These are phyloP conservation scores for Entophlyctis luteolus DNA, from an alignment of 192 early-diverging fungal genomes.

Conservation along the genomic window DNA sequence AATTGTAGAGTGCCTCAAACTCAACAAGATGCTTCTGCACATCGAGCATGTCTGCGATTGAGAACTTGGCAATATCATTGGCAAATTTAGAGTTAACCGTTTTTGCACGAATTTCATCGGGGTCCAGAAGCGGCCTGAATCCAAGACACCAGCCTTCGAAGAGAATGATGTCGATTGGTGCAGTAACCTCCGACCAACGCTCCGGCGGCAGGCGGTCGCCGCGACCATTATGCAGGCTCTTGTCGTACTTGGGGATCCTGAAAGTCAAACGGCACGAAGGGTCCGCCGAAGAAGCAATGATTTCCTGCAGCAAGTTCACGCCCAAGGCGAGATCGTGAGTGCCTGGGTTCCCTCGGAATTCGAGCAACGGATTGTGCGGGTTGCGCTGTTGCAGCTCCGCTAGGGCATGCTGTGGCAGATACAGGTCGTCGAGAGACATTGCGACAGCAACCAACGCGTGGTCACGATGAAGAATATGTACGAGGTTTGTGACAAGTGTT, in stretches of 20 bases:
- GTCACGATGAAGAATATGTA: neutral
- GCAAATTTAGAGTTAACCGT: neutral
- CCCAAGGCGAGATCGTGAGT: constrained; percentile 81
- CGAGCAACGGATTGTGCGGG: constrained; percentile 66
- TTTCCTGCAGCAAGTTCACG: constrained; percentile 41
- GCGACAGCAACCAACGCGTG: constrained; percentile 7
- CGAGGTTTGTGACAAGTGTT: constrained; percentile 19
- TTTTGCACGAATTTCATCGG: neutral
- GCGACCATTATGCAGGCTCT: constrained; percentile 66
- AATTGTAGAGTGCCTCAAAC: constrained; percentile 42
- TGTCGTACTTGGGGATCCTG: constrained; percentile 75
- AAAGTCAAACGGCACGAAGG: constrained; percentile 20
- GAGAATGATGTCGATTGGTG: constrained; percentile 73
- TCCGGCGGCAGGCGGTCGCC: constrained; percentile 68
- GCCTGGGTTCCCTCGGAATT: constrained; percentile 82
- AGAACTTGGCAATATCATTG: constrained; percentile 17
- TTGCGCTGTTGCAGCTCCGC: constrained; percentile 35
- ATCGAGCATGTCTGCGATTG: constrained; percentile 34
- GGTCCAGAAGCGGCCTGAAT: constrained; percentile 44
- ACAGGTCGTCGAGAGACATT: constrained; percentile 73
- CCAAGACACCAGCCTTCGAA: constrained; percentile 94
- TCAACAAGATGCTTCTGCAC: neutral
- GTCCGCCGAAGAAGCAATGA: neutral
- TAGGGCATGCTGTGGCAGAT: constrained; percentile 71
- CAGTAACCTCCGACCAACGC: constrained; percentile 53